Evolutionary conservation across 306 rosid species (phyloP), one percentile per base, ranked within the genome.

Genomic region (Arachis hypogaea): DNA sequence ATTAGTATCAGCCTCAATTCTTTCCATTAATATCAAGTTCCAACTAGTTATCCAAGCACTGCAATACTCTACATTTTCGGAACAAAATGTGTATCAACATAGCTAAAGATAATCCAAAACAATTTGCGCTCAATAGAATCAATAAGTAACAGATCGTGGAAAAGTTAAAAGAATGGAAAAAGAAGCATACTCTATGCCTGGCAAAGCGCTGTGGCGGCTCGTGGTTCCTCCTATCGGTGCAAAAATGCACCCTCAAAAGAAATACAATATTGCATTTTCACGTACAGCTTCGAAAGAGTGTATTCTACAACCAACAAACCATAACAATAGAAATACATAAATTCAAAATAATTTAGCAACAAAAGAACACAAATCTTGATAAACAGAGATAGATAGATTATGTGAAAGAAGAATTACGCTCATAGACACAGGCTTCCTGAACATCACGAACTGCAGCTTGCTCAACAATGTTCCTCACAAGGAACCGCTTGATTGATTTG

Each of bases 361-460:
- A 11, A 38, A 11, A 65, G 7, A 38, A 6, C 28, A 52, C 28
- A 52, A 12, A 52, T 14, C 11, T 52, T n/a, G 38, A 33, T 33
- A 33, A 33, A 33, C 4, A 33, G 38, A 33, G 38, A 22, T 22
- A 33, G 8, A 33, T 2, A 7, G n/a, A 38, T 6, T 33, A 44
- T 30, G 9, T n/a, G 22, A 7, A 44, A 42, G 78, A 46, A 45
- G 38, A 0, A 81, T 60, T 85, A 91, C 97, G 93, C 36, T 89
- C 98, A 63, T 91, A 92, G 76, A 92, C 88, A 61, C 96, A 94
- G 4, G 97, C 99, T 75, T 94, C 99, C 82, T 94, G 97, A 38
- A 94, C 97, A 86, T 94, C 97, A 74, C 97, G 85, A 1, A 94
- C 98, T 0, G 97, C 98, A 60, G 97, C 99, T 44, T 94, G 97